Percentiles rank a stretch among this genome's conserved stretches.
Conservation (phyloP, 2,329 filamentous ascomycete genomes). For the Cladosporium sp. region DNA sequence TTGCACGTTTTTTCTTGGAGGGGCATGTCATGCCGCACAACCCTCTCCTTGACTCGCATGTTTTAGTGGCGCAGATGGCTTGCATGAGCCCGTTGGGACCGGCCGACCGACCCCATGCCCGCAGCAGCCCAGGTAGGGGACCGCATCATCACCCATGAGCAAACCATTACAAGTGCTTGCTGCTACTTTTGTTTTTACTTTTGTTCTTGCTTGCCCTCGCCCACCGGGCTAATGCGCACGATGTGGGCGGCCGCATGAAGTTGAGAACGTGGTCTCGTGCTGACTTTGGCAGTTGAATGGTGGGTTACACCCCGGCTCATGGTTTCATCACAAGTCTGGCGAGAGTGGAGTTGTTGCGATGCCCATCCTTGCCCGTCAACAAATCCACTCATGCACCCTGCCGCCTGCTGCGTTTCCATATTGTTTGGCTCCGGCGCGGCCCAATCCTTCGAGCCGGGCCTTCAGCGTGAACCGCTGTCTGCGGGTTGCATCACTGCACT, state of each 20-base stretch:
- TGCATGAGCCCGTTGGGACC: slow-evolving; percentile 1
- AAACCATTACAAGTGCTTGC: slow-evolving; percentile 3
- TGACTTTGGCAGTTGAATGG: slow-evolving; percentile 1
- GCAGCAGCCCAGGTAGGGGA: too few species aligned
- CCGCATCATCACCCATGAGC: not conserved
- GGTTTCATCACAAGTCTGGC: too few species aligned
- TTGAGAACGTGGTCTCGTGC: slow-evolving; percentile 6
- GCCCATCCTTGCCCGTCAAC: not conserved
- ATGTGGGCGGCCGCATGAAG: slow-evolving; percentile 6
- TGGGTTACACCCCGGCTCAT: not conserved
- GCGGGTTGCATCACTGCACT: slow-evolving; percentile 10
- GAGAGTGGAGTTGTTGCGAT: not conserved
- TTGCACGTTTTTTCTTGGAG: too few species aligned
- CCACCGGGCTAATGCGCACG: slow-evolving; percentile 6
- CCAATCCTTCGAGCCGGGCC: slow-evolving; percentile 14
- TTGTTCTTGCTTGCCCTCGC: not conserved
- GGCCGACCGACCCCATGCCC: slow-evolving; percentile 5
- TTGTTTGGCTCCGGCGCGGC: slow-evolving; percentile 12
- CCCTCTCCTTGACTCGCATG: too few species aligned
- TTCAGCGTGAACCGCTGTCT: slow-evolving; percentile 2
- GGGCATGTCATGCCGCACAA: too few species aligned
- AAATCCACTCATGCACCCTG: not conserved
- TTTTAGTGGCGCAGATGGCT: not conserved
- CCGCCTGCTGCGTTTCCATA: not conserved
- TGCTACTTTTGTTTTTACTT: too few species aligned